Evolutionary conservation across 768 basidiomycete species (phyloP).

Genomic region (Auriscalpium orientale): DNA sequence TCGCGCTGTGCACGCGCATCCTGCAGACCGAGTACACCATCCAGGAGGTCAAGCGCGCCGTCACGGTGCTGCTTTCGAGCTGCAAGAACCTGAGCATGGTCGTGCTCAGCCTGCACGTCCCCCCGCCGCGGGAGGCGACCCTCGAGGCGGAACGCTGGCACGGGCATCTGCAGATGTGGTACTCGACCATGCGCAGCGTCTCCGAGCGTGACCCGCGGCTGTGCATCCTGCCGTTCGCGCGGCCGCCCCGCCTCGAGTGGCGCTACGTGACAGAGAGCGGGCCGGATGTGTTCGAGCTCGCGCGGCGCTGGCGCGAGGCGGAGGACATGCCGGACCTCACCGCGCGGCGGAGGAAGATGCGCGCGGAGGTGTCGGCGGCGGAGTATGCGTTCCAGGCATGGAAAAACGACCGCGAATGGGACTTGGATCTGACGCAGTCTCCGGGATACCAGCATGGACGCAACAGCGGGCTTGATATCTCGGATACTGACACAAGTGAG

Average conservation of each 20-base stretch:
- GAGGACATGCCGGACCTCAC: neutral
- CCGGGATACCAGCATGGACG: slow-evolving; percentile 14
- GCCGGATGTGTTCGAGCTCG: slow-evolving; percentile 9
- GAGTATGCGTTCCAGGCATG: slow-evolving; percentile 7
- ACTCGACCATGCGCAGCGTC: neutral
- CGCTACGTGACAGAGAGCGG: neutral
- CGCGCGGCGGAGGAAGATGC: slow-evolving; percentile 1
- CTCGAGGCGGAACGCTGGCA: neutral
- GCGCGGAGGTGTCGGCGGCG: neutral
- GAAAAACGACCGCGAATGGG: slow-evolving; percentile 14
- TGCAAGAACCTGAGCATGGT: slow-evolving; percentile 11
- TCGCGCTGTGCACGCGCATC: slow-evolving; percentile 12
- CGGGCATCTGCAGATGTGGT: neutral
- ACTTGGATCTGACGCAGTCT: slow-evolving; percentile 11
- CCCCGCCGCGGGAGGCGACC: neutral
- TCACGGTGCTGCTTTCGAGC: neutral
- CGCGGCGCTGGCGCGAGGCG: slow-evolving; percentile 8
- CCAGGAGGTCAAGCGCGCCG: neutral
- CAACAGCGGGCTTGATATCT: slow-evolving; percentile 5
- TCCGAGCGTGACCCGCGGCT: slow-evolving; percentile 10
- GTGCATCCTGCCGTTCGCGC: slow-evolving; percentile 9
- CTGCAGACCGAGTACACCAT: neutral
- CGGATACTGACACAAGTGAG: slow-evolving; percentile 15
- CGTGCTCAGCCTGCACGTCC: slow-evolving; percentile 8
- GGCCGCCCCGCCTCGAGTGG: slow-evolving; percentile 12